phyloP scores from a whole-genome alignment of 2,329 filamentous ascomycete genomes.

The Acrocalymma vagum region DNA sequence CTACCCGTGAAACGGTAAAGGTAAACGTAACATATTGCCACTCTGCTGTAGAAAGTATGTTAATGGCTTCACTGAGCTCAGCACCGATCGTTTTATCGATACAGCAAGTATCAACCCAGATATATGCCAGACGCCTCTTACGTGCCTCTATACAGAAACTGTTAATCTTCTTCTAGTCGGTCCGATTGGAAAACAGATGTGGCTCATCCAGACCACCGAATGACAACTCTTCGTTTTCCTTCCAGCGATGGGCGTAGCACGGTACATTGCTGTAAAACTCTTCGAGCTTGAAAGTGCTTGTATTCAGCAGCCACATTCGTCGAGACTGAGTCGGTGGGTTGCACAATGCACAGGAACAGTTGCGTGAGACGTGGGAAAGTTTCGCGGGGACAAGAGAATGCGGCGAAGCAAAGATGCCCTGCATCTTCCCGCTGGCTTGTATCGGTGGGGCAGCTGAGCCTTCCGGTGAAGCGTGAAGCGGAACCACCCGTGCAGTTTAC shows the following conservation, averaged over 20 bases:
- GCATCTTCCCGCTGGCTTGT: too few species aligned
- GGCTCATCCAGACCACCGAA: slow-evolving; percentile 2
- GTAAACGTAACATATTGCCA: slow-evolving; percentile 1
- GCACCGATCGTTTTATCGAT: slow-evolving; percentile 2
- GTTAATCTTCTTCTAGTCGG: slow-evolving; percentile 2
- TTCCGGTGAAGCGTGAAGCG: too few species aligned
- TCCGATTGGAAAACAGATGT: slow-evolving; percentile 1
- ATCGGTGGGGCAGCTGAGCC: too few species aligned
- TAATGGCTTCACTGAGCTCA: slow-evolving; percentile 1
- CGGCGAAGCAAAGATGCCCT: too few species aligned
- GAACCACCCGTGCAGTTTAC: too few species aligned
- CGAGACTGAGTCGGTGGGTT: too few species aligned
- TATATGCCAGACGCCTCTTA: neutral
- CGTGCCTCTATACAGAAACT: neutral
- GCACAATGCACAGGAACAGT: too few species aligned
- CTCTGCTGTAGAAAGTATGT: slow-evolving; percentile 1
- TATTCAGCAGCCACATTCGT: slow-evolving; percentile 5
- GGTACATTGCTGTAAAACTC: slow-evolving; percentile 2
- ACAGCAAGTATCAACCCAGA: slow-evolving; percentile 4
- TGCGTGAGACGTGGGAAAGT: too few species aligned
- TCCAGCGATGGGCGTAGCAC: slow-evolving; percentile 2
- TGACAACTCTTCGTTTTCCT: slow-evolving; percentile 2
- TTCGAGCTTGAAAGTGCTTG: slow-evolving; percentile 3
- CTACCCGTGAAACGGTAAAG: neutral
- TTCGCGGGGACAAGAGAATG: too few species aligned